A percentile compares a stretch with the other conserved stretches of the same genome.
Evolutionary conservation across 805 yeast genomes (phyloP).

Genomic region (Candida endomychidarum): DNA sequence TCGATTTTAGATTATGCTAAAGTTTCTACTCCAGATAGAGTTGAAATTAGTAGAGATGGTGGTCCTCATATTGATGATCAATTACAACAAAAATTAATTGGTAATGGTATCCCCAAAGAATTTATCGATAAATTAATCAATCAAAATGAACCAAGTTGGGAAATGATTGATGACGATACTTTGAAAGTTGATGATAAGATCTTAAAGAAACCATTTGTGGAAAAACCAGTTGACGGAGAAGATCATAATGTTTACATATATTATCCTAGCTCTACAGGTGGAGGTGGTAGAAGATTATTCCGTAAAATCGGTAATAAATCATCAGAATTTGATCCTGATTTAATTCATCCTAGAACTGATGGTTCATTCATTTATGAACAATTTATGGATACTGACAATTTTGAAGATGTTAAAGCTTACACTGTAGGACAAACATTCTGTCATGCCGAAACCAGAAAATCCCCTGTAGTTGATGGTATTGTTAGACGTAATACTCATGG

Average conservation of each 20-base stretch:
- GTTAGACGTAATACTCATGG: constrained; percentile 97
- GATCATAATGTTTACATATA: constrained; percentile 95
- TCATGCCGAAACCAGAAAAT: constrained; percentile 97
- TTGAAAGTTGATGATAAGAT: constrained; percentile 69
- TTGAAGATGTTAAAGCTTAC: constrained; percentile 97
- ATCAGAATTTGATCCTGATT: constrained; percentile 87
- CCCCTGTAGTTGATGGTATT: constrained; percentile 99
- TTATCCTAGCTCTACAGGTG: constrained; percentile 85
- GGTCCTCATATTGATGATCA: constrained; percentile 80
- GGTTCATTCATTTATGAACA: constrained; percentile 92
- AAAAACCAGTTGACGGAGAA: constrained; percentile 98
- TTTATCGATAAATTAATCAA: constrained; percentile 65
- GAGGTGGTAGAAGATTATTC: constrained; percentile 94
- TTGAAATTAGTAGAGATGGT: constrained; percentile 93
- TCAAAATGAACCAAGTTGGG: constrained; percentile 73
- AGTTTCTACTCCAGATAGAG: constrained; percentile 88
- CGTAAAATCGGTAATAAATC: constrained; percentile 96
- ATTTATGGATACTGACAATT: constrained; percentile 97
- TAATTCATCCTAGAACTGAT: constrained; percentile 72
- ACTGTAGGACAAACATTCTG: constrained; percentile 91
- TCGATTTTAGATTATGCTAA: constrained; percentile 70
- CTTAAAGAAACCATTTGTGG: constrained; percentile 89
- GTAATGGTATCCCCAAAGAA: constrained; percentile 33
- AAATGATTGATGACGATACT: constrained; percentile 80
- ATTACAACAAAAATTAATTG: constrained; percentile 48